These are phyloP conservation scores for Fusarium coffeatum DNA, from an alignment of 2,329 filamentous ascomycete species.

Conservation along the genomic window DNA sequence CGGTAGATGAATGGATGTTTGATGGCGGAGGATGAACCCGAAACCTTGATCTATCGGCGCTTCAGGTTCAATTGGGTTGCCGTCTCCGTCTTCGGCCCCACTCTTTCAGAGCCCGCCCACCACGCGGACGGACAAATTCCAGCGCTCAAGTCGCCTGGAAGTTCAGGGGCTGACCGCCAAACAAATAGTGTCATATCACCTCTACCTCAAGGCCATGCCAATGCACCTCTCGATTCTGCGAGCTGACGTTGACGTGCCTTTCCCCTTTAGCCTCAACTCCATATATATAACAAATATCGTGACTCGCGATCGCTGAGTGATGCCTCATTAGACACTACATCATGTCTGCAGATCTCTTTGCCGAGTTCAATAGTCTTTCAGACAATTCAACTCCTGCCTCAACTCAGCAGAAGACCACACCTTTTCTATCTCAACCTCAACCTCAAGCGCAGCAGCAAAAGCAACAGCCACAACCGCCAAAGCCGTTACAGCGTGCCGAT, in stretches of 20 bases:
- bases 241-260: not conserved
- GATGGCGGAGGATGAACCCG: constrained; percentile 30
- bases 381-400: constrained; percentile 50
- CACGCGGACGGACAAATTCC: constrained; percentile 1
- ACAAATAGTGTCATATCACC: constrained; percentile 23
- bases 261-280: not conserved
- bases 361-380: constrained; percentile 67
- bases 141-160: constrained; percentile 8
- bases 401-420: constrained; percentile 15
- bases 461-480: constrained; percentile 10
- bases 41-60: constrained; percentile 28
- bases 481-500: constrained; percentile 24
- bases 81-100: constrained; percentile 33
- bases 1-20: constrained; percentile 13
- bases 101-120: constrained; percentile 13
- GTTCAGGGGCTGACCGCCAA: constrained; percentile 35
- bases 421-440: constrained; percentile 25
- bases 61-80: constrained; percentile 28
- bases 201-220: not conserved
- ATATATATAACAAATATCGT: constrained; percentile 14
- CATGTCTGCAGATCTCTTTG: constrained; percentile 76
- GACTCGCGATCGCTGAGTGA: constrained; percentile 14
- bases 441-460: constrained; percentile 12
- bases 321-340: constrained; percentile 34
- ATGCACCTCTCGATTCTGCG: constrained; percentile 10